Evolutionary conservation across 2,329 filamentous ascomycete genomes (phyloP).

Genomic region (Zasmidium cellare): DNA sequence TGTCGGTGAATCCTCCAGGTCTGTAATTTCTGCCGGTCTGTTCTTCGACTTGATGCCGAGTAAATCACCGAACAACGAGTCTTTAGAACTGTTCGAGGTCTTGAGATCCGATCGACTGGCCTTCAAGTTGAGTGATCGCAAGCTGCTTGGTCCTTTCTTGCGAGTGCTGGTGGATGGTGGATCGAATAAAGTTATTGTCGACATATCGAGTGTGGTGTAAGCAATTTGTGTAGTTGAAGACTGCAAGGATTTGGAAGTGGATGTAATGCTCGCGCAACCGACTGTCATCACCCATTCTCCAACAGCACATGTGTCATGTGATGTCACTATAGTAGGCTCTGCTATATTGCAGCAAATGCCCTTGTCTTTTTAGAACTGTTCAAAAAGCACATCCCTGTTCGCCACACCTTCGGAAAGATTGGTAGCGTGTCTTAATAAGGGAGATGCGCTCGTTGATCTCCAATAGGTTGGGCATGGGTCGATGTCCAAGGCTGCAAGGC

Average conservation of each 20-base stretch:
- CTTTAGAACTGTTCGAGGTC: not conserved
- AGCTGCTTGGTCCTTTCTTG: slow-evolving; percentile 4
- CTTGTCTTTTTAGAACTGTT: not conserved
- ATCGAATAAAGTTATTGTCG: not conserved
- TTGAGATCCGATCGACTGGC: not conserved
- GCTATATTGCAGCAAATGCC: not conserved
- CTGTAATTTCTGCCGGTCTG: not conserved
- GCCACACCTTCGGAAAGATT: not conserved
- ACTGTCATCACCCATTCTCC: too few species aligned
- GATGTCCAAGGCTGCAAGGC: not conserved
- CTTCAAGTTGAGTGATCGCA: not conserved
- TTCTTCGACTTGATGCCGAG: not conserved
- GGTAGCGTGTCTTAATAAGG: not conserved
- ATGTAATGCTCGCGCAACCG: too few species aligned
- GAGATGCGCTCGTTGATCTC: not conserved
- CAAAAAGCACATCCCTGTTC: not conserved
- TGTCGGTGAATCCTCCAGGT: not conserved
- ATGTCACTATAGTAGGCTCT: not conserved
- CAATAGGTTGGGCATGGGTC: not conserved
- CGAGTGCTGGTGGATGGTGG: not conserved
- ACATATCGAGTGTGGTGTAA: not conserved
- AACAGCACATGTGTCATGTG: too few species aligned
- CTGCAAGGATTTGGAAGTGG: too few species aligned
- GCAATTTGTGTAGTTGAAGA: too few species aligned
- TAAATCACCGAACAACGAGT: not conserved